Conservation (phyloP, 257 asterid genomes). For the Fraxinus americana region DNA sequence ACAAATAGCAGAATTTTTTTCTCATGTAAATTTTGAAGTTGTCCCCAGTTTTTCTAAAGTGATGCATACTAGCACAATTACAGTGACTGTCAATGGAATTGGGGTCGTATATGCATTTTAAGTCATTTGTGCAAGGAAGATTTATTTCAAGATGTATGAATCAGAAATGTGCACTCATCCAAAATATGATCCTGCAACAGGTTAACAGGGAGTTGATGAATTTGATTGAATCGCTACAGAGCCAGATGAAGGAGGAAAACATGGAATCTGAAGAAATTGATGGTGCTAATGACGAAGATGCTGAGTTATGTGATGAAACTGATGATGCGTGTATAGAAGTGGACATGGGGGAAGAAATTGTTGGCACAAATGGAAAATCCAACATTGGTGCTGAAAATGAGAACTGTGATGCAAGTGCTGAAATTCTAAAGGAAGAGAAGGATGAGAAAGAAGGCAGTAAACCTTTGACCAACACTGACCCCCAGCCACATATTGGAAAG, state of each 20-base stretch:
- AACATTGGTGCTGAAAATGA: constrained; percentile 38
- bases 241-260: constrained; percentile 58
- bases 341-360: constrained; percentile 34
- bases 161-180: constrained; percentile 6
- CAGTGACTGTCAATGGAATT: background rate
- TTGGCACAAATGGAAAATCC: constrained; percentile 15
- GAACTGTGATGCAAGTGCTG: constrained; percentile 37
- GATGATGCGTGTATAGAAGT: constrained; percentile 13
- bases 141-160: constrained; percentile 5
- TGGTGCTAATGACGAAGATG: constrained; percentile 33
- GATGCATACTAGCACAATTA: background rate
- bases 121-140: background rate
- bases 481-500: constrained; percentile 32
- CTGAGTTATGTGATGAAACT: constrained; percentile 8
- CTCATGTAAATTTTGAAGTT: background rate
- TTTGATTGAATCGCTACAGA: constrained; percentile 64
- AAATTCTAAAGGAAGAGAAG: constrained; percentile 32
- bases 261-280: constrained; percentile 35
- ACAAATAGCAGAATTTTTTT: background rate
- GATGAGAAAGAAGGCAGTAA: constrained; percentile 25
- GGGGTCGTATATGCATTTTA: background rate
- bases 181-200: constrained; percentile 41
- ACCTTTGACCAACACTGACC: constrained; percentile 21
- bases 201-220: constrained; percentile 82
- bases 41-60: background rate